These are phyloP conservation scores for Linnemannia elongata DNA, from an alignment of 192 early-diverging fungal species.

Conservation along the genomic window DNA sequence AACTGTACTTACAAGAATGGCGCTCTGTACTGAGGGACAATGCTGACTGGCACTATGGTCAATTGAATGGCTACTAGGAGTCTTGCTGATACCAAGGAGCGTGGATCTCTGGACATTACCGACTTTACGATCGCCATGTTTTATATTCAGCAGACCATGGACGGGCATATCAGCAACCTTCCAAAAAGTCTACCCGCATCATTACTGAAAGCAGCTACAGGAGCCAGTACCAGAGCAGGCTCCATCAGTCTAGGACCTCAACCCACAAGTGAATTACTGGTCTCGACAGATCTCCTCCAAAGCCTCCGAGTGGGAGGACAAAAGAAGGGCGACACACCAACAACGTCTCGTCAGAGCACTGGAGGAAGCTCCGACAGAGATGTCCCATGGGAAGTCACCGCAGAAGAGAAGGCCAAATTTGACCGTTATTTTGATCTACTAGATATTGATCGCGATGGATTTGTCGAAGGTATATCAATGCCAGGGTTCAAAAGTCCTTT, in stretches of 20 bases:
- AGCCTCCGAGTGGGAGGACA: too few species aligned
- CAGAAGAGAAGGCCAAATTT: constrained; percentile 80
- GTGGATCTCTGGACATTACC: constrained; percentile 79
- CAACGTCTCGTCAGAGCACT: constrained; percentile 31
- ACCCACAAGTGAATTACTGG: too few species aligned
- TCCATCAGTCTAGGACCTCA: too few species aligned
- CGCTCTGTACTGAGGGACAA: neutral
- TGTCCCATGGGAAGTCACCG: constrained; percentile 79
- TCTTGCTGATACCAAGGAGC: constrained; percentile 80
- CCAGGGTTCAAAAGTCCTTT: neutral
- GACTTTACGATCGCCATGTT: constrained; percentile 95
- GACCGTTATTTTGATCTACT: constrained; percentile 82
- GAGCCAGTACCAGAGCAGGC: constrained; percentile 4
- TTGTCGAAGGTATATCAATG: constrained; percentile 71
- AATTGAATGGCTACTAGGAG: constrained; percentile 54
- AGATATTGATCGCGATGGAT: constrained; percentile 73
- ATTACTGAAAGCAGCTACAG: constrained; percentile 64
- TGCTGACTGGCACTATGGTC: neutral
- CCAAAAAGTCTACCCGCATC: constrained; percentile 78
- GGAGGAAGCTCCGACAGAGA: constrained; percentile 23
- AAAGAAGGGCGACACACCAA: too few species aligned
- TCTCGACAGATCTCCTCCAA: too few species aligned
- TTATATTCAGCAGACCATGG: constrained; percentile 85
- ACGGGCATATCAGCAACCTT: constrained; percentile 74
- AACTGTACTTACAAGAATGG: neutral